These are phyloP conservation scores for Tulasnella calospora DNA, from an alignment of 768 basidiomycete genomes.

Conservation along the genomic window DNA sequence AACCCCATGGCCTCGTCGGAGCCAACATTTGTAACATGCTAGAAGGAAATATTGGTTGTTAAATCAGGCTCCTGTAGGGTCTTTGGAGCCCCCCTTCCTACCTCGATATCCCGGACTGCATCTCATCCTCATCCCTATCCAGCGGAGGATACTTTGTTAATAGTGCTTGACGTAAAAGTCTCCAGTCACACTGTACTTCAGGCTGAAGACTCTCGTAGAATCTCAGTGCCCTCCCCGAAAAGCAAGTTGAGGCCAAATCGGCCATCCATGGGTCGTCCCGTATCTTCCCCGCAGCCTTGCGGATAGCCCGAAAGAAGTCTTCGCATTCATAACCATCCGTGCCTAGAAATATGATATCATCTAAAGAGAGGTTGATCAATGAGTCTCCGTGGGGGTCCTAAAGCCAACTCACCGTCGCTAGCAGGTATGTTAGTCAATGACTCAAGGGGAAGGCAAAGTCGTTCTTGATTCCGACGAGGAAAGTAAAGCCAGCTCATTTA, in stretches of 20 bases:
- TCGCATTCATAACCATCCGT: neutral
- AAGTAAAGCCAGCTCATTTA: no score
- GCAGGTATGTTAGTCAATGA: no score
- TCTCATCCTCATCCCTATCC: neutral
- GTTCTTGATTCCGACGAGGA: no score
- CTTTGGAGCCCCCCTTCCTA: neutral
- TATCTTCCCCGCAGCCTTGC: neutral
- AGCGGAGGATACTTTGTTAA: neutral
- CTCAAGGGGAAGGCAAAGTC: no score
- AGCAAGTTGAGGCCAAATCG: neutral
- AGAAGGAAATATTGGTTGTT: neutral
- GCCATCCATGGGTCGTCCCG: neutral
- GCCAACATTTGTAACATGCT: neutral
- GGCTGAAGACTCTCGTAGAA: neutral
- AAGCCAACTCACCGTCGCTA: neutral
- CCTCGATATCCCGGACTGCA: neutral
- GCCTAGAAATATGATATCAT: neutral
- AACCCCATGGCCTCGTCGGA: neutral
- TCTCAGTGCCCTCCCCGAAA: neutral
- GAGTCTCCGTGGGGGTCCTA: no score
- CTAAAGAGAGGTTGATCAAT: neutral
- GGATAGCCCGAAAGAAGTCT: neutral
- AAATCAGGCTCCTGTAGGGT: neutral
- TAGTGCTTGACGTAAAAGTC: neutral
- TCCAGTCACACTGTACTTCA: neutral